phyloP scores from a whole-genome alignment of 2,329 filamentous ascomycete species.

The Colletotrichum sp. region DNA sequence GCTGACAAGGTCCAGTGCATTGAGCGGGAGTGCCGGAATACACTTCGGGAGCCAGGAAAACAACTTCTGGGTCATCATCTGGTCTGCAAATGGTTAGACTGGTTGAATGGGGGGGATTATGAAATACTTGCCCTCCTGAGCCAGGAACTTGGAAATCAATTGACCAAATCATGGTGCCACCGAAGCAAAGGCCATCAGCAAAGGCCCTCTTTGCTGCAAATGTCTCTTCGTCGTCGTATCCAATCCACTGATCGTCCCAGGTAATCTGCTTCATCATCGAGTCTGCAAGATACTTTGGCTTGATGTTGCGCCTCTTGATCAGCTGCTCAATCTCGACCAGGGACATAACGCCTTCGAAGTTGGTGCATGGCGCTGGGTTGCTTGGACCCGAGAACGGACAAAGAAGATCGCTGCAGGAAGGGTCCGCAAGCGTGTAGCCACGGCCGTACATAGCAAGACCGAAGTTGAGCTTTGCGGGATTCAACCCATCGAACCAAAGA shows the following conservation, averaged over 20 bases:
- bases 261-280: slow-evolving; percentile 30
- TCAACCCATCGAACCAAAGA: slow-evolving; percentile 46
- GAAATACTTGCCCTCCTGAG: background rate
- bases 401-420: slow-evolving; percentile 27
- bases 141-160: slow-evolving; percentile 25
- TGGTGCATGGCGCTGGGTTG: slow-evolving; percentile 31
- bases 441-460: slow-evolving; percentile 53
- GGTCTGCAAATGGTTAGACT: background rate
- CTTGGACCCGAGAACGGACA: slow-evolving; percentile 30
- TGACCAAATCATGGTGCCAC: slow-evolving; percentile 37
- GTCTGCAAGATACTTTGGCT: slow-evolving; percentile 71
- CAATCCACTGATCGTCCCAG: slow-evolving; percentile 31
- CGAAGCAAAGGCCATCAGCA: slow-evolving; percentile 32
- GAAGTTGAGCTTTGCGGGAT: slow-evolving; percentile 47
- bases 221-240: slow-evolving; percentile 29
- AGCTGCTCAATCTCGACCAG: slow-evolving; percentile 65
- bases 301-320: slow-evolving; percentile 79
- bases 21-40: background rate
- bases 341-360: slow-evolving; percentile 32
- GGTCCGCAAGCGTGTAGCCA: slow-evolving; percentile 40
- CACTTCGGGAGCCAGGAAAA: background rate
- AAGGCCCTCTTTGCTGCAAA: slow-evolving; percentile 28
- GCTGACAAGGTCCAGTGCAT: background rate
- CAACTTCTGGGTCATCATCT: background rate
- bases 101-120: accelerated